Base-by-base conservation (phyloP, 2,329 filamentous ascomycete genomes). In the Trichoderma cornu-damae region DNA sequence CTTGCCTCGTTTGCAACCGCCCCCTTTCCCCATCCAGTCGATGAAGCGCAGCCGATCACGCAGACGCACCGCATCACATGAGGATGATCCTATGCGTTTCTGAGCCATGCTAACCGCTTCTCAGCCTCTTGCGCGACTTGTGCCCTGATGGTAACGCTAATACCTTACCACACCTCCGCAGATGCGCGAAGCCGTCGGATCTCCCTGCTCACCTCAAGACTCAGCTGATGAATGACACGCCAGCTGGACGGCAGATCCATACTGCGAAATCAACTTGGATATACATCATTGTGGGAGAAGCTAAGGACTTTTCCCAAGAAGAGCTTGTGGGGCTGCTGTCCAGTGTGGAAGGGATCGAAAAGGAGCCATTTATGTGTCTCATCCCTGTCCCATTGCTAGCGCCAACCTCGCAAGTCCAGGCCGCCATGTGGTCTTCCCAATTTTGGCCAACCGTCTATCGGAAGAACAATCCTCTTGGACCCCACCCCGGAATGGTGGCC, bases 381-480 rank as follows among this genome's bases (percentile, higher is more conserved):
- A 82, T 90, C 55, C 81, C 84, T 0, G 86, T 94, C 11, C 90
- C 90, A 6, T 75, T 87, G 24, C 75, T 90, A 43, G 80, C 89
- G 22, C 90, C 90, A 2, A 90, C 86, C 4, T 92, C 88, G 3
- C 82, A 86, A 63, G 78, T 86, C 37, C 88, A 93, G 70, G 88
- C 90, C 7, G 82, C 81, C 24, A 76, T 83, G 68, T 94, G 89
- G 89, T 87, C 84, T 24, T 77, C 81, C 32, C 79, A 86, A 64
- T 93, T 90, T 70, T 95, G 90, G 90, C 90, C 90, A 11, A 88
- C 86, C 1, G 83, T 92, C 48, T 95, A 94, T 73, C 87, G 89
- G 62, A 91, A 91, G 75, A 92, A 88, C 63, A 94, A 94, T 67
- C 89, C 89, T 2, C 88, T 92, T 59, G 90, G 90, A 3, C 89